Evolutionary conservation across 2,329 filamentous ascomycete genomes (phyloP), one percentile per base, ranked within the genome.

Genomic region (Sclerotinia subarctica): DNA sequence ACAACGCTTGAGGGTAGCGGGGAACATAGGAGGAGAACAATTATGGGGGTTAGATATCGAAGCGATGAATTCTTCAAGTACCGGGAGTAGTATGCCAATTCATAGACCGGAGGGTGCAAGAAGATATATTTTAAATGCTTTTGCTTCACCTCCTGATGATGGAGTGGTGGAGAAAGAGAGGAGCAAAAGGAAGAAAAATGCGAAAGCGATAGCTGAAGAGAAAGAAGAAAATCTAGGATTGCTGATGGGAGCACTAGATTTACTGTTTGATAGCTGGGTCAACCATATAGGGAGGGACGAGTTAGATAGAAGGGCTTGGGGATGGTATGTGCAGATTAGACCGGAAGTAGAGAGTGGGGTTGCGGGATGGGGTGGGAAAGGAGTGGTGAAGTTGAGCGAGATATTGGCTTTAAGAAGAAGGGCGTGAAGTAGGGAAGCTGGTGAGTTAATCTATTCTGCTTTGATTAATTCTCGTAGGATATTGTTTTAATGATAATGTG

Each of bases 321-420:
- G 81, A 15, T 96, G 93, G 93, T 96, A 96, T 78, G 82, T 90
- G 1, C 84, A 85, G 29, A 87, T 94, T 26, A 82, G 93, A 70
- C 93, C 93, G 0, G 88, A 92, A 26, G 90, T 96, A 2, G 88
- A 91, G 69, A 80, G 83, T 68, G 93, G 93, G 0, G 86, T 86
- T 59, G 86, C 87, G 26, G 93, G 93, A 1, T 96, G 93, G 93
- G 93, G 93, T 38, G 90, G 90, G 17, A 95, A 94, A 78, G 92
- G 90, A 1, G 80, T 82, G 66, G 81, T 96, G 38, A 87, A 82
- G 72, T 77, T 96, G 47, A 80, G 80, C 19, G 86, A 87, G 72
- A 91, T 96, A 52, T 77, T 94, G 71, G 82, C 83, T 11, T 74
- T 92, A 70, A 82, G 85, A 68, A 81, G 84, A 64, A 81, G 74